Conservation (phyloP, 2,329 filamentous ascomycete species). For the Hypoxylon sp. region DNA sequence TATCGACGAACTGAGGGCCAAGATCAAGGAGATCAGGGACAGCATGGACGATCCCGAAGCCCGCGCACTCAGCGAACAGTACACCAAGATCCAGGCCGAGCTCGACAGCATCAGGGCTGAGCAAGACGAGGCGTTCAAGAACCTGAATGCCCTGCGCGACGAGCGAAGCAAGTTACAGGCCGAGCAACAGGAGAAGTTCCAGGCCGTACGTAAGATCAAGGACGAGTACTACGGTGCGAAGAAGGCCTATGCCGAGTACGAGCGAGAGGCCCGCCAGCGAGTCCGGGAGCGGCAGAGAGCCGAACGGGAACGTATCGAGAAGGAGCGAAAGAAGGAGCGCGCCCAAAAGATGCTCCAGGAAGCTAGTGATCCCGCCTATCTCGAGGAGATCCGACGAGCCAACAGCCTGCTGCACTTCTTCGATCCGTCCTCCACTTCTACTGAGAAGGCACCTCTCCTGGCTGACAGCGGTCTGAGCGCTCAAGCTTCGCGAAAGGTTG, state of each 20-base stretch:
- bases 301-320: constrained; percentile 81
- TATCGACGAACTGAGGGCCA: constrained; percentile 88
- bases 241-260: constrained; percentile 86
- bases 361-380: constrained; percentile 87
- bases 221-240: constrained; percentile 87
- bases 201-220: constrained; percentile 86
- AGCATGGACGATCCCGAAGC: constrained; percentile 91
- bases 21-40: constrained; percentile 92
- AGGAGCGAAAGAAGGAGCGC: constrained; percentile 81
- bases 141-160: constrained; percentile 85
- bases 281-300: constrained; percentile 83
- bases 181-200: constrained; percentile 89
- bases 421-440: constrained; percentile 77
- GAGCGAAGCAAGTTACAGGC: constrained; percentile 86
- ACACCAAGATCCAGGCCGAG: constrained; percentile 87
- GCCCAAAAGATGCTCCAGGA: constrained; percentile 84
- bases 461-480: constrained; percentile 82
- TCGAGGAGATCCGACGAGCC: constrained; percentile 91
- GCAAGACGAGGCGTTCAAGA: constrained; percentile 92
- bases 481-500: constrained; percentile 84
- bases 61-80: constrained; percentile 88
- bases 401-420: constrained; percentile 92
- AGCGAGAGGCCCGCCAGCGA: constrained; percentile 84
- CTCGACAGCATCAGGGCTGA: constrained; percentile 91
- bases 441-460: constrained; percentile 76